Evolutionary conservation across 139 green algal genomes (phyloP), one percentile per base, ranked within the genome.

Genomic region (Eudorina sp.): DNA sequence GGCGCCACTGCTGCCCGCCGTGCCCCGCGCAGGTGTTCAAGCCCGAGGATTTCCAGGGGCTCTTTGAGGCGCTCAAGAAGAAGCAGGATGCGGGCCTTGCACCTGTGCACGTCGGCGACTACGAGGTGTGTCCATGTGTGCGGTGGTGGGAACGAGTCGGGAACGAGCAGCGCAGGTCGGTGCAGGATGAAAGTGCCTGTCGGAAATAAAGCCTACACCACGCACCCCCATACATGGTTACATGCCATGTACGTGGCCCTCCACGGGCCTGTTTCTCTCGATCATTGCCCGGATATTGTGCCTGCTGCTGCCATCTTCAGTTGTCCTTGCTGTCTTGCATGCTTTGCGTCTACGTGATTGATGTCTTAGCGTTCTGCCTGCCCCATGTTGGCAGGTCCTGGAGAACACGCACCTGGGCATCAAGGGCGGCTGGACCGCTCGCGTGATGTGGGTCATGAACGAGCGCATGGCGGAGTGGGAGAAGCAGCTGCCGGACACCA

Each of bases 391-490:
- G 18, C 75, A 83, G 75, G 75, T 85, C 3, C 27, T 58, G 23
- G 40, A 18, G 3, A 74, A 74, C 40, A 19, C 34, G 8, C 3
- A 29, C 78, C 18, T 85, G 55, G 78, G 78, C 55, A 53, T 85
- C 19, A 66, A 66, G 55, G 78, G 78, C 36, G 53, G 78, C 78
- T 85, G 78, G 78, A 23, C 19, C 1, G 53, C 55, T 18, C 55
- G 55, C 0, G 36, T 85, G n/a, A 68, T 85, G 74, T 92, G 89
- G 89, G 48, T 92, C 23, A 55, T 89, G 13, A 89, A 87, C 53
- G 48, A 77, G 73, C 29, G 43, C 36, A 34, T 36, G 31, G 23
- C 38, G 48, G 11, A 72, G 2, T 92, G 83, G 83, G 89, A 92
- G 64, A 43, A 19, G 31, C 53, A 53, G 29, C 83, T 92, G 75